Percentiles rank a stretch among this genome's conserved stretches.
Conservation (phyloP, 768 basidiomycete genomes). For the Auricularia sp. region DNA sequence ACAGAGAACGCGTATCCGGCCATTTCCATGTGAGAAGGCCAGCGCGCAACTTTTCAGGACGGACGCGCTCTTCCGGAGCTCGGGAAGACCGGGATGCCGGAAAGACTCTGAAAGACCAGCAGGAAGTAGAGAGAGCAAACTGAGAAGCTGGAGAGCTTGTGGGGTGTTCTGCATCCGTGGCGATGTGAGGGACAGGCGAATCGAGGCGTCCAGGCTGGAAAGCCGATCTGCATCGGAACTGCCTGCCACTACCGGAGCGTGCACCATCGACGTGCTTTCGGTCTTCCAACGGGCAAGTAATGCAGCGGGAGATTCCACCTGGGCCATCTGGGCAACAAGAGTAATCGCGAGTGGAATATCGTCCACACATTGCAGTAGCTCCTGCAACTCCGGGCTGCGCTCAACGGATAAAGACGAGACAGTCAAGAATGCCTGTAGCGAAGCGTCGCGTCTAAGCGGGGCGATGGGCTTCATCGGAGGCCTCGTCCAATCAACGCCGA, state of each 20-base stretch:
- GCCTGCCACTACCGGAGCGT: neutral
- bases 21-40: neutral
- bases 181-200: constrained; percentile 16
- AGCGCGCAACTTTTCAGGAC: neutral
- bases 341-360: constrained; percentile 25
- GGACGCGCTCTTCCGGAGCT: neutral
- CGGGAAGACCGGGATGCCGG: neutral
- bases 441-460: constrained; percentile 8
- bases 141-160: constrained; percentile 14
- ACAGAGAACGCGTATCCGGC: neutral
- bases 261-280: constrained; percentile 3
- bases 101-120: constrained; percentile 7
- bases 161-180: constrained; percentile 11
- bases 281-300: constrained; percentile 4
- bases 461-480: neutral
- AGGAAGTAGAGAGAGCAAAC: constrained; percentile 17
- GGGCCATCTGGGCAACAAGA: constrained; percentile 22
- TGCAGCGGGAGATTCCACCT: neutral
- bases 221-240: neutral
- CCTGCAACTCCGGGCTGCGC: constrained; percentile 14
- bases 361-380: constrained; percentile 17
- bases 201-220: constrained; percentile 14
- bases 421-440: constrained; percentile 16
- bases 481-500: constrained; percentile 2
- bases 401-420: constrained; percentile 13